Conservation (phyloP, 2,329 filamentous ascomycete species). For the Colletotrichum neosansevieriae region DNA sequence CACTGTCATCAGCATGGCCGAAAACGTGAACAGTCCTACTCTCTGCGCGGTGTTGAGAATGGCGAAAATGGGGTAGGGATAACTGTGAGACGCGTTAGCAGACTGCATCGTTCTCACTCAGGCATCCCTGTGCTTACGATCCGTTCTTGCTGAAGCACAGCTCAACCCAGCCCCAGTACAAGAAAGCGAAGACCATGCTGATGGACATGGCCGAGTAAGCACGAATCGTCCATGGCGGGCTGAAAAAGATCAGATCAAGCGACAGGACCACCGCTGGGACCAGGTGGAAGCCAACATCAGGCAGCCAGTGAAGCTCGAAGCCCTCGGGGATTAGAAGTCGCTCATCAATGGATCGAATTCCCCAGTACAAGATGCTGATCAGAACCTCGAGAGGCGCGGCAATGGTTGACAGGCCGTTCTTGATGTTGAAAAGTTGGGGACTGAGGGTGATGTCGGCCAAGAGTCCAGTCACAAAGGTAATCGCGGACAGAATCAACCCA, state of each 20-base stretch:
- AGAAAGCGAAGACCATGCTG: constrained; percentile 70
- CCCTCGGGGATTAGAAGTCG: constrained; percentile 65
- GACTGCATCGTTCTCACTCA: constrained; percentile 43
- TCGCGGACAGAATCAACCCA: constrained; percentile 70
- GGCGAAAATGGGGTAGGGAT: constrained; percentile 88
- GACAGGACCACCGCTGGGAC: constrained; percentile 74
- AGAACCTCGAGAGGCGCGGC: constrained; percentile 78
- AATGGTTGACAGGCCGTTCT: constrained; percentile 75
- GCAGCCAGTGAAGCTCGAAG: constrained; percentile 65
- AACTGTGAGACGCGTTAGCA: constrained; percentile 60
- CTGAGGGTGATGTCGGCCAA: constrained; percentile 74
- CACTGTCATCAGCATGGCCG: constrained; percentile 77
- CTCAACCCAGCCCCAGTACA: constrained; percentile 84
- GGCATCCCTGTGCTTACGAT: constrained; percentile 58
- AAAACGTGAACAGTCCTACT: constrained; percentile 74
- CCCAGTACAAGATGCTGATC: constrained; percentile 81
- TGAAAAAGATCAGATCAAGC: constrained; percentile 75
- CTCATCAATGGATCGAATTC: constrained; percentile 69
- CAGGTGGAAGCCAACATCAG: constrained; percentile 75
- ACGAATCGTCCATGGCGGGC: constrained; percentile 78
- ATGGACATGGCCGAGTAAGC: constrained; percentile 69
- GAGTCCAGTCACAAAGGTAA: constrained; percentile 72
- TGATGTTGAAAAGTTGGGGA: constrained; percentile 69
- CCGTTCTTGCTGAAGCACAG: constrained; percentile 76
- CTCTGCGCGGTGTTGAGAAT: constrained; percentile 75